These are phyloP conservation scores for Coemansia sp. DNA, from an alignment of 192 early-diverging fungal species.

Conservation along the genomic window DNA sequence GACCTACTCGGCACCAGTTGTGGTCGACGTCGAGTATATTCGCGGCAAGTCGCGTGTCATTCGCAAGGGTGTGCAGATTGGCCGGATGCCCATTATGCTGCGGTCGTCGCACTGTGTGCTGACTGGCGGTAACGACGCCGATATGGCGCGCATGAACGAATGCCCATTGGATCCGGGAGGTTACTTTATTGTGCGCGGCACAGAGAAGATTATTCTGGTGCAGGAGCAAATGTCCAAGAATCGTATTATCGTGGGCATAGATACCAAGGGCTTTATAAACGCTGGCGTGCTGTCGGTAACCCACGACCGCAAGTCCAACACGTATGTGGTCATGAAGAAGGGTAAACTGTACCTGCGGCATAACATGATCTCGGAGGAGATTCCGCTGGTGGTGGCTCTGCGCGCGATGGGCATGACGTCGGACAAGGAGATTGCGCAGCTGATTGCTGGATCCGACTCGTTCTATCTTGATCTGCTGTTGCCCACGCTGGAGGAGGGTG, in stretches of 20 bases:
- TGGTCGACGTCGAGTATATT: conserved; percentile 92
- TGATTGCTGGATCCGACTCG: conserved; percentile 86
- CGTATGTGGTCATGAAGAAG: conserved; percentile 71
- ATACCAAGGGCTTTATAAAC: conserved; percentile 75
- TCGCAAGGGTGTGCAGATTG: conserved; percentile 80
- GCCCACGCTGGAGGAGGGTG: conserved; percentile 83
- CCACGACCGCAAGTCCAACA: conserved; percentile 91
- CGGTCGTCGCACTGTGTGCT: conserved; percentile 82
- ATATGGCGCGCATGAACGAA: conserved; percentile 85
- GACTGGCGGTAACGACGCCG: conserved; percentile 70
- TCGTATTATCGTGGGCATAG: conserved; percentile 91
- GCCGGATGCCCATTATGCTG: conserved; percentile 96
- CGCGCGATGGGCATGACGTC: conserved; percentile 94
- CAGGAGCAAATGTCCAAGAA: conserved; percentile 99
- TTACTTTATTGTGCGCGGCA: conserved; percentile 95
- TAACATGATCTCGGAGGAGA: conserved; percentile 83
- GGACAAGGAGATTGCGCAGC: conserved; percentile 92
- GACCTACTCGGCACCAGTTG: conserved; percentile 90
- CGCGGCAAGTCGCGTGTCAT: conserved; percentile 78
- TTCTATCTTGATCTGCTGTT: conserved; percentile 80
- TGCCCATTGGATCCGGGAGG: conserved; percentile 97
- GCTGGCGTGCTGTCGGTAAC: conserved; percentile 90
- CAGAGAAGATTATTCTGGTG: conserved; percentile 96
- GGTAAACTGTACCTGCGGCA: conserved; percentile 80
- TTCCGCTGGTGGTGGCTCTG: conserved; percentile 85